Evolutionary conservation across 1,284 basidiomycete genomes (phyloP), one percentile per base, ranked within the genome.

Genomic region (Moesziomyces sp.): DNA sequence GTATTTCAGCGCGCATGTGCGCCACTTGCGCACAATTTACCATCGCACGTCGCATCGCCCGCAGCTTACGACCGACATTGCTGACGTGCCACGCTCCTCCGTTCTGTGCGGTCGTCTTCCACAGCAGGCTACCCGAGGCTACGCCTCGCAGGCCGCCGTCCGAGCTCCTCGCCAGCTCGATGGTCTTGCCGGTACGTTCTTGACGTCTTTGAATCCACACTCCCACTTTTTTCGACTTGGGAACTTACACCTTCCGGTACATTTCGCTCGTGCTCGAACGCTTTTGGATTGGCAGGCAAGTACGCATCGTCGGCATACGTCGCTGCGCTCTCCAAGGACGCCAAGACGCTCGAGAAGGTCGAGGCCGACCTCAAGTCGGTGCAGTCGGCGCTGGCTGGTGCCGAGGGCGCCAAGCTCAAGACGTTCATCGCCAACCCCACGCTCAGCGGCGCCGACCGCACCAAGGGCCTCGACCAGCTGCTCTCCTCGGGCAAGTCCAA

Each of bases 291-390:
- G 76, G 89, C 92, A 48, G 87, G 89, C 85, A 98, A 97, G 86
- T 99, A 99, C 86, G 96, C 97, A 72, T 91, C 92, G 65, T 96
- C 97, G 28, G 89, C 93, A 74, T 99, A 93, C 87, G 89, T 91
- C 56, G 96, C 96, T 57, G 94, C 97, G 19, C 89, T 94, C 83
- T 88, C 90, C 81, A 92, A 94, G 87, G 80, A 83, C 79, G 78
- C 60, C 71, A 85, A 83, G 79, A 80, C 80, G 34, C 78, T 85
- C 51, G 59, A 76, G 46, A 79, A 79, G 73, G 78, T 85, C 52
- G 83, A 84, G 74, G 80, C 88, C 43, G 96, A 98, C 85, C 90
- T 99, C 77, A 87, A 87, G 83, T 70, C 76, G 44, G 74, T 86
- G 58, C 63, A 78, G 58, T 46, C 76, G 30, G 63, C 79, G 56